A percentile compares a stretch with the other conserved stretches of the same genome.
Conservation (phyloP, 2,329 filamentous ascomycete genomes). For the Seiridium cupressi region DNA sequence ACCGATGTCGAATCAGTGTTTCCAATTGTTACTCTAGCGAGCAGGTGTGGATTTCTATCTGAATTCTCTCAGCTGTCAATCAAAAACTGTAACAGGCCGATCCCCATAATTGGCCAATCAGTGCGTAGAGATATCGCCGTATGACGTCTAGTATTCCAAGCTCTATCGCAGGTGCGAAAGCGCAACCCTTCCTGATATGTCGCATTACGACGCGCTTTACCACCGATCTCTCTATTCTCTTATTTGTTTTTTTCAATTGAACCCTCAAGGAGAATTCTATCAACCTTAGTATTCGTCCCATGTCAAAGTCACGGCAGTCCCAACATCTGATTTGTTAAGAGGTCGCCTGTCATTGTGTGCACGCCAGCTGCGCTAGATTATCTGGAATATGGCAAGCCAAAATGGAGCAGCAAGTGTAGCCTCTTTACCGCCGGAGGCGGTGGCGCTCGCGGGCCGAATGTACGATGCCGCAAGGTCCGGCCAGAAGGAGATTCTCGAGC, state of each 20-base stretch:
- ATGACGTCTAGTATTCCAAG: neutral
- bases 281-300: no score
- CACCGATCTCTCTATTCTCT: no score
- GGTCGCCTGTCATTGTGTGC: no score
- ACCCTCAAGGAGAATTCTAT: no score
- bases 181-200: no score
- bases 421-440: slow-evolving; percentile 58
- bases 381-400: slow-evolving; percentile 16
- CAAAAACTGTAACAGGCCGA: neutral
- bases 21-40: no score
- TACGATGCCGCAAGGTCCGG: slow-evolving; percentile 66
- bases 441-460: slow-evolving; percentile 64
- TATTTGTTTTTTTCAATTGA: no score
- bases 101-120: neutral
- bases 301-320: no score
- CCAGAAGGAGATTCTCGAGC: slow-evolving; percentile 54
- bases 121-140: neutral
- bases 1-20: no score
- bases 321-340: no score
- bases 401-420: slow-evolving; percentile 9
- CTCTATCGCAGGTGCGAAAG: neutral
- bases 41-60: neutral
- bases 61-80: neutral
- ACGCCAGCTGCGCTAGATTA: neutral
- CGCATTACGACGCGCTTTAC: no score